Conservation (phyloP, 2,329 filamentous ascomycete species). For the Curvularia sp. region DNA sequence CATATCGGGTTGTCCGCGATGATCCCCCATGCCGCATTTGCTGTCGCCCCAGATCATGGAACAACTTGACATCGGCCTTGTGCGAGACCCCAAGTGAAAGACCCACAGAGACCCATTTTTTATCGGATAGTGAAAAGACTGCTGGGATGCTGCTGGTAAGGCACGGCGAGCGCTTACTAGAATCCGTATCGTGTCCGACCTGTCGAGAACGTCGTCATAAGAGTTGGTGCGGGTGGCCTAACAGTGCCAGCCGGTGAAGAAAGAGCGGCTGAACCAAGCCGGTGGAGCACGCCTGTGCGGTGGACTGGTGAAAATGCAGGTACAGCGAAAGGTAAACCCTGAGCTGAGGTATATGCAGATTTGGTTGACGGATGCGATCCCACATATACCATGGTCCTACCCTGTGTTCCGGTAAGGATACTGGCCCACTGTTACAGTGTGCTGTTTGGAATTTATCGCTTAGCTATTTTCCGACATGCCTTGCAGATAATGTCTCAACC, state of each 20-base stretch:
- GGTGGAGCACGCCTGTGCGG: not conserved
- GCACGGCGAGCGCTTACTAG: conserved; percentile 11
- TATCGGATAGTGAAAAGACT: conserved; percentile 7
- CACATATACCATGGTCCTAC: not conserved
- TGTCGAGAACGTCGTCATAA: conserved; percentile 7
- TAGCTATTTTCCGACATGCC: not conserved
- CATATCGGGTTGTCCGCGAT: conserved; percentile 8
- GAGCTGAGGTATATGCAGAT: conserved; percentile 1
- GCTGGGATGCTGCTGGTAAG: conserved; percentile 10
- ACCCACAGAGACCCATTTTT: conserved; percentile 14
- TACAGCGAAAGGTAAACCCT: conserved; percentile 1
- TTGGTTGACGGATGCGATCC: not conserved
- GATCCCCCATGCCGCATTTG: conserved; percentile 10
- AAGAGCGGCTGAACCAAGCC: conserved; percentile 11
- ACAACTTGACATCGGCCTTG: conserved; percentile 10
- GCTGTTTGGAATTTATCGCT: not conserved
- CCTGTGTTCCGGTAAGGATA: not conserved
- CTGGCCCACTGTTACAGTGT: conserved; percentile 1
- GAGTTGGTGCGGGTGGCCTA: conserved; percentile 10
- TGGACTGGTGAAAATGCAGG: conserved; percentile 4
- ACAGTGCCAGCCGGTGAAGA: conserved; percentile 8
- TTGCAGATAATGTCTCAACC: not conserved
- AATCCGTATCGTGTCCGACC: conserved; percentile 4
- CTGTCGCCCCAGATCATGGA: conserved; percentile 6
- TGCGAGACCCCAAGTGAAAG: conserved; percentile 3